Percentiles rank a stretch among this genome's conserved stretches.
Conservation (phyloP, 805 yeast genomes). For the Priceomyces haplophilus region DNA sequence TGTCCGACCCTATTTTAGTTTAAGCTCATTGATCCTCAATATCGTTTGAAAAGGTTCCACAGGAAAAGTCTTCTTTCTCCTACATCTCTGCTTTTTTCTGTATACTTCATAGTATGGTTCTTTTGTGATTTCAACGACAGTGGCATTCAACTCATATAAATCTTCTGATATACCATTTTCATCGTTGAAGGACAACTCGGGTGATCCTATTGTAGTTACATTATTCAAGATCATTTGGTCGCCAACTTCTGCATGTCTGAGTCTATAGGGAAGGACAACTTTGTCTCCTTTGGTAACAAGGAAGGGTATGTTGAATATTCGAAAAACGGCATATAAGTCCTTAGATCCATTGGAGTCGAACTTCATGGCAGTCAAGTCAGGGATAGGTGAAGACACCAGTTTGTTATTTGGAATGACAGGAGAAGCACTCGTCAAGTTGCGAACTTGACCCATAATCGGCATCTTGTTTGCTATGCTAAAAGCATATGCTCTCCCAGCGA, state of each 20-base stretch:
- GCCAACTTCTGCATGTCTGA: slow-evolving; percentile 79
- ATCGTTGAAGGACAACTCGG: slow-evolving; percentile 55
- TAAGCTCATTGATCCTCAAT: slow-evolving; percentile 70
- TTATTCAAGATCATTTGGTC: slow-evolving; percentile 72
- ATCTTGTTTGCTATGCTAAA: neutral
- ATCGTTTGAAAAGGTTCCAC: slow-evolving; percentile 77
- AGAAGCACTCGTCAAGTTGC: neutral
- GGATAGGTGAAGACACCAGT: slow-evolving; percentile 3
- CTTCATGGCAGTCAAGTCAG: slow-evolving; percentile 61
- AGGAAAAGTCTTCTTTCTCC: slow-evolving; percentile 72
- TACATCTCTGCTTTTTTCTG: slow-evolving; percentile 68
- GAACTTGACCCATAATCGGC: neutral
- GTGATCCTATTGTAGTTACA: slow-evolving; percentile 79
- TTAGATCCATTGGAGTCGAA: slow-evolving; percentile 51
- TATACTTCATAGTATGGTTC: slow-evolving; percentile 60
- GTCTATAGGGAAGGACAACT: slow-evolving; percentile 71
- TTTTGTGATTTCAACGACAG: slow-evolving; percentile 82
- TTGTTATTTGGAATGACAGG: neutral
- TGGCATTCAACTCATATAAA: slow-evolving; percentile 63
- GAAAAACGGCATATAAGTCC: slow-evolving; percentile 76
- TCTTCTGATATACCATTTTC: slow-evolving; percentile 21
- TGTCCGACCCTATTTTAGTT: slow-evolving; percentile 30
- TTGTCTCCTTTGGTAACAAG: slow-evolving; percentile 89
- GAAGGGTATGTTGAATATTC: slow-evolving; percentile 79
- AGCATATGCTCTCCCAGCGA: neutral